phyloP scores from a whole-genome alignment of 176 grass and related monocot species.

The Rhynchospora tenuis region DNA sequence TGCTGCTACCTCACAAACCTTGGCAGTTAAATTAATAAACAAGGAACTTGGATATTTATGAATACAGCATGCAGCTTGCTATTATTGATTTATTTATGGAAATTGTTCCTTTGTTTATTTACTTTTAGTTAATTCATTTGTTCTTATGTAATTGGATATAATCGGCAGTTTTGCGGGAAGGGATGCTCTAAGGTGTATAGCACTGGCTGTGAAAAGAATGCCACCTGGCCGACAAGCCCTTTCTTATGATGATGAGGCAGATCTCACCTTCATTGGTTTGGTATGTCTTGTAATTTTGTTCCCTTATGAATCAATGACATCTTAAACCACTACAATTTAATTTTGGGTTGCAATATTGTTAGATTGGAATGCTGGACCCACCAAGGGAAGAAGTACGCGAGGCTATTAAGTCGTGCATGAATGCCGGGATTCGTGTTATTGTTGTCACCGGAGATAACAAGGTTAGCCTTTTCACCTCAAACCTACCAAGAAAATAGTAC shows the following conservation, averaged over 20 bases:
- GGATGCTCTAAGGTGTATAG: conserved; percentile 83
- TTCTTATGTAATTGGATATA: background rate
- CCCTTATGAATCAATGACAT: conserved; percentile 9
- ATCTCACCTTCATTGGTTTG: conserved; percentile 97
- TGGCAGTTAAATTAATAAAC: background rate
- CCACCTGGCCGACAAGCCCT: conserved; percentile 81
- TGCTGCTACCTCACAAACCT: background rate
- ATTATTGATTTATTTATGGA: background rate
- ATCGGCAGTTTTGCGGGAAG: conserved; percentile 91
- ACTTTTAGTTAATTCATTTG: background rate
- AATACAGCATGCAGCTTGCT: background rate
- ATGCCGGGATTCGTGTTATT: conserved; percentile 96
- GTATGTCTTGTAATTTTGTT: conserved; percentile 38
- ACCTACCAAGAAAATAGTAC: background rate
- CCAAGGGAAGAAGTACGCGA: conserved; percentile 88
- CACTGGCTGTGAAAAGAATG: conserved; percentile 91
- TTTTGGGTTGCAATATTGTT: conserved; percentile 22
- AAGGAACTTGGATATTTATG: background rate
- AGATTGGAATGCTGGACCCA: conserved; percentile 98
- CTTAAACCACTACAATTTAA: conserved; percentile 22
- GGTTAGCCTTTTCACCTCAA: conserved; percentile 34
- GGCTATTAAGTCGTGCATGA: conserved; percentile 91
- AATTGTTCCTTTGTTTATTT: background rate
- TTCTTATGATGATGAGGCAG: conserved; percentile 67
- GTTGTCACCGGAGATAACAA: conserved; percentile 99